Evolutionary conservation across 371 early-diverging fungal genomes (phyloP).

Genomic region (Haplosporangium sp.): DNA sequence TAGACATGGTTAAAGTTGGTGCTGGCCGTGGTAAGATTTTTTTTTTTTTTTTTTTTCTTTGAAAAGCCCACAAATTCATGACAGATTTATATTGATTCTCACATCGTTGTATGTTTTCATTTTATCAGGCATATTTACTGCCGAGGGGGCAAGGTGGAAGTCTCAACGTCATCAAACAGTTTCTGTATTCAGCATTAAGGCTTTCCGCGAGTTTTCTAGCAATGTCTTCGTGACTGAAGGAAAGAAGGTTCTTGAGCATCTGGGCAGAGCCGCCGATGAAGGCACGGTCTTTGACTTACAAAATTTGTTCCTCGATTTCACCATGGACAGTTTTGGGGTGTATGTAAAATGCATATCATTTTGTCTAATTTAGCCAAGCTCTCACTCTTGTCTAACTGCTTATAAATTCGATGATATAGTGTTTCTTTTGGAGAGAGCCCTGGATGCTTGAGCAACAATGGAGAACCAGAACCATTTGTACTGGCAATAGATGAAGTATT

Average conservation of each 20-base stretch:
- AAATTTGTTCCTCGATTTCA: slow-evolving; percentile 62
- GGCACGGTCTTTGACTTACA: slow-evolving; percentile 56
- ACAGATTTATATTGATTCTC: not conserved
- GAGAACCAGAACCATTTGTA: slow-evolving; percentile 7
- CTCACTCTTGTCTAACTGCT: not conserved
- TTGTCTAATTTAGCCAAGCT: not conserved
- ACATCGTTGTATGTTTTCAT: not conserved
- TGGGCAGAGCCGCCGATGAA: slow-evolving; percentile 55
- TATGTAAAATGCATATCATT: not conserved
- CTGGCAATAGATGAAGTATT: slow-evolving; percentile 15
- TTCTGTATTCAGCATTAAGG: slow-evolving; percentile 72
- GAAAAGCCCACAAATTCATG: no score
- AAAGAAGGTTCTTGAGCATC: slow-evolving; percentile 15
- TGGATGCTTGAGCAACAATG: slow-evolving; percentile 29
- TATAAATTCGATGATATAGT: not conserved
- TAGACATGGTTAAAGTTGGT: slow-evolving; percentile 10
- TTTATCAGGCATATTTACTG: slow-evolving; percentile 67
- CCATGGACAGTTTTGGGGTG: slow-evolving; percentile 65
- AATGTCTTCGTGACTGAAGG: slow-evolving; percentile 59
- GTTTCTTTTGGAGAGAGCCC: slow-evolving; percentile 35
- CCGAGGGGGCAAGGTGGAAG: slow-evolving; percentile 73
- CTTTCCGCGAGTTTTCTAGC: slow-evolving; percentile 69
- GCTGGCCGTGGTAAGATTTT: slow-evolving; percentile 19
- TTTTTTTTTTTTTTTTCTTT: not conserved
- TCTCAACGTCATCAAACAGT: slow-evolving; percentile 71